Evolutionary conservation across 2,329 filamentous ascomycete genomes (phyloP).

Genomic region (Penicillium occitanis): DNA sequence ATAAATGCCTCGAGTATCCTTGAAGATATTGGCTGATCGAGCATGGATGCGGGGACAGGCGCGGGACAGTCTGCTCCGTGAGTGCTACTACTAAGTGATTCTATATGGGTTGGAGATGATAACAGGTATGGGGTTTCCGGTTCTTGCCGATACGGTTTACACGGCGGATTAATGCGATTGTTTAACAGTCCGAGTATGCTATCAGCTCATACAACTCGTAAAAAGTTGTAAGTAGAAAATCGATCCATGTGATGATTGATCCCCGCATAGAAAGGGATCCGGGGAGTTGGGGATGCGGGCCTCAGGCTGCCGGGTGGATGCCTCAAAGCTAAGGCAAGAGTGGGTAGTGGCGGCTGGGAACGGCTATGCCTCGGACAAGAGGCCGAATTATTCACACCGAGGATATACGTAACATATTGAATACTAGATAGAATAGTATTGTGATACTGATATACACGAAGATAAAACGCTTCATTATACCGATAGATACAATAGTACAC

Average conservation of each 20-base stretch:
- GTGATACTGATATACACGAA: background rate
- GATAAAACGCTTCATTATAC: background rate
- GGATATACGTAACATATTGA: background rate
- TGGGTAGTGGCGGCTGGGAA: background rate
- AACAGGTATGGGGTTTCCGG: slow-evolving; percentile 7
- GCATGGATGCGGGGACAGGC: slow-evolving; percentile 13
- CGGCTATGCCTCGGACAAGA: slow-evolving; percentile 1
- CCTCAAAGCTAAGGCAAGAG: background rate
- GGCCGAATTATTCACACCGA: background rate
- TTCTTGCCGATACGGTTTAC: slow-evolving; percentile 14
- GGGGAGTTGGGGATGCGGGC: slow-evolving; percentile 3
- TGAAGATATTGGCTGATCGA: slow-evolving; percentile 1
- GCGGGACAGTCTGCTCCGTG: slow-evolving; percentile 22
- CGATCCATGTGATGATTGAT: background rate
- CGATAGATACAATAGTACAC: background rate
- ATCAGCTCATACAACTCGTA: background rate
- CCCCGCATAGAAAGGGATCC: background rate
- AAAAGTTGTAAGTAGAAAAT: background rate
- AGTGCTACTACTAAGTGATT: background rate
- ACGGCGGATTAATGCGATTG: background rate
- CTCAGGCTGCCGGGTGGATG: background rate
- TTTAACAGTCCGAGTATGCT: background rate
- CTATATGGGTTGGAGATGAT: background rate
- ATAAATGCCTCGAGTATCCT: background rate
- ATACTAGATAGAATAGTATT: background rate